Evolutionary conservation across 1,139 yeast genomes (phyloP).

Genomic region (Yamadazyma dushanensis): DNA sequence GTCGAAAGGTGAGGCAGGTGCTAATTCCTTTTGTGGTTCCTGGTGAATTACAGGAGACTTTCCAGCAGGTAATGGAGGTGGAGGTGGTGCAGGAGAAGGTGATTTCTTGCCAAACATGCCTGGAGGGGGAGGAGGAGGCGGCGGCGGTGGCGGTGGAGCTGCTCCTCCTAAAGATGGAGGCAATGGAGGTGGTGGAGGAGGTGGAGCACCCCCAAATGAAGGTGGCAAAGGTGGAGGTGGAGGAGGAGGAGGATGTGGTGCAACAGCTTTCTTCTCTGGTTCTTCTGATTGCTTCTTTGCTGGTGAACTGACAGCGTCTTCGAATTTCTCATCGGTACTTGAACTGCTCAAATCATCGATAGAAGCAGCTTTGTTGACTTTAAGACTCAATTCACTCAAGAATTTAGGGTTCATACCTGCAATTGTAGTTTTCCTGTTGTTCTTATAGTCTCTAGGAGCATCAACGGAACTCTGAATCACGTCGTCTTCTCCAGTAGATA

Average conservation of each 20-base stretch:
- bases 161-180: constrained; percentile 13
- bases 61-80: constrained; percentile 19
- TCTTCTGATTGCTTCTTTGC: neutral
- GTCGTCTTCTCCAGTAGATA: constrained; percentile 22
- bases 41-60: constrained; percentile 11
- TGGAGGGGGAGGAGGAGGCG: constrained; percentile 26
- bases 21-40: constrained; percentile 18
- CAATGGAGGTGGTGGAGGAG: constrained; percentile 25
- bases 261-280: constrained; percentile 8
- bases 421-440: constrained; percentile 34
- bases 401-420: constrained; percentile 53
- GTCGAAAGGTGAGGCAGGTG: constrained; percentile 47
- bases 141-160: constrained; percentile 34
- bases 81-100: constrained; percentile 22
- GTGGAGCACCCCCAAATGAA: constrained; percentile 19
- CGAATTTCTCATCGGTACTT: constrained; percentile 14
- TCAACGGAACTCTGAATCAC: constrained; percentile 12
- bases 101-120: constrained; percentile 17
- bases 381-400: constrained; percentile 56
- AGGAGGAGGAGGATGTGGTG: constrained; percentile 13
- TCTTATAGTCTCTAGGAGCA: constrained; percentile 22
- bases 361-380: constrained; percentile 43
- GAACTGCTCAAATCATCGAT: constrained; percentile 21
- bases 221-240: constrained; percentile 18
- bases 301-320: constrained; percentile 15